Evolutionary conservation across 2,329 filamentous ascomycete genomes (phyloP), one percentile per base, ranked within the genome.

Genomic region (Hypoxylon sp.): DNA sequence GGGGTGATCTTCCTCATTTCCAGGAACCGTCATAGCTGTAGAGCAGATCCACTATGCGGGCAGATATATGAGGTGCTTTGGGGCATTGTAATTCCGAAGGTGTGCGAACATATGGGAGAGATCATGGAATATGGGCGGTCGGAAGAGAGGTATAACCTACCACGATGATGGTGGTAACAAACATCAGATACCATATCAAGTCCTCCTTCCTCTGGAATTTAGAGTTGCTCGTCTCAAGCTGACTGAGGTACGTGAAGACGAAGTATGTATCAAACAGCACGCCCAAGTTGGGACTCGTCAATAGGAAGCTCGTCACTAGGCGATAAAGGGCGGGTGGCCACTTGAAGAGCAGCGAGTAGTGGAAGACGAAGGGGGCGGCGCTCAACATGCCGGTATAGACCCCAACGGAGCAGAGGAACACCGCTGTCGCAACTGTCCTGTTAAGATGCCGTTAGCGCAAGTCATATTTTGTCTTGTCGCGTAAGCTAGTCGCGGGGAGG

Each of bases 11-110:
- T 85, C 90, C 90, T 93, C 90, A 84, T 81, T 89, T 91, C 83
- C 90, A 93, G 90, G 90, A 93, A 93, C 90, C 90, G 90, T 84
- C 85, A 90, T 90, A 92, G 90, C 84, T 88, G 90, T 86, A 81
- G 85, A 81, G 73, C 58, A 74, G 69, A 75, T 76, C 45, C 84
- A 84, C 90, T 91, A 90, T 88, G 86, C 90, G 90, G 90, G 90
- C 90, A 93, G 90, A 91, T 91, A 89, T 84, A 83, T 83, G 85
- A 87, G 85, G 81, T 78, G 73, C 61, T 67, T 54, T 11, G 3
- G 47, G 25, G 51, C 12, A 8, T 53, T 27, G 25, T 23, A 19
- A 12, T 14, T 61, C 32, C 5, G 2, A 25, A 11, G 21, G 12
- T 14, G 37, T 25, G 39, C 9, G n/a, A 34, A 30, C 2, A 5